phyloP scores from a whole-genome alignment of 345 rosid genomes.

The Aethionema arabicum region DNA sequence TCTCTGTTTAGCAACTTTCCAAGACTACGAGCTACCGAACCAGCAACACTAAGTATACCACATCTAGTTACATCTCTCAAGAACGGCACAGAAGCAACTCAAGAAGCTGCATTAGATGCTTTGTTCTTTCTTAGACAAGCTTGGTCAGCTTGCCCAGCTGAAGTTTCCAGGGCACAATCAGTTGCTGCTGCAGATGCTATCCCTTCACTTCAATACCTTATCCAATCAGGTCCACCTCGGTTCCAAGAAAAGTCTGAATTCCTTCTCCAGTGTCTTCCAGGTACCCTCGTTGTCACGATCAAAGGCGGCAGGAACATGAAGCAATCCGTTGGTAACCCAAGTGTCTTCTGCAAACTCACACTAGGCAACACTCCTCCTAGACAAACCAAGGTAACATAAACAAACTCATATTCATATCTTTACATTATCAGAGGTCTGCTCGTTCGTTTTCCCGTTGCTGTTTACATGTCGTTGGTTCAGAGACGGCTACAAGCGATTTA shows the following conservation, averaged over 20 bases:
- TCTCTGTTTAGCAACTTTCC: conserved; percentile 93
- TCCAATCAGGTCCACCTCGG: conserved; percentile 99
- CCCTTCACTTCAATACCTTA: conserved; percentile 88
- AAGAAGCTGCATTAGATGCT: conserved; percentile 97
- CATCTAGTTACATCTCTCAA: conserved; percentile 93
- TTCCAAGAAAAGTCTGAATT: conserved; percentile 99
- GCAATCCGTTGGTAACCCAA: conserved; percentile 97
- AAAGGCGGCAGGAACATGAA: conserved; percentile 98
- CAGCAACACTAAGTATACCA: conserved; percentile 95
- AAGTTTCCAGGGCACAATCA: conserved; percentile 93
- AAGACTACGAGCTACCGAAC: conserved; percentile 94
- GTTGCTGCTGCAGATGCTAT: conserved; percentile 99
- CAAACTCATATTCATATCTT: background rate
- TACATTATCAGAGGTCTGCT: too few relatives aligned
- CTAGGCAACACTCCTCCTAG: conserved; percentile 84
- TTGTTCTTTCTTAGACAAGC: conserved; percentile 98
- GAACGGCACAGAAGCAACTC: conserved; percentile 94
- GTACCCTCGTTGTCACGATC: conserved; percentile 85
- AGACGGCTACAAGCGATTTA: too few relatives aligned
- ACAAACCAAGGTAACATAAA: conserved; percentile 68
- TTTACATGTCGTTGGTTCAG: too few relatives aligned
- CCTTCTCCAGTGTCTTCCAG: conserved; percentile 95
- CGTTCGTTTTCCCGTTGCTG: background rate
- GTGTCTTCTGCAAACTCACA: conserved; percentile 92
- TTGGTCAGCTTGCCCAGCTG: conserved; percentile 99